A percentile compares a stretch with the other conserved stretches of the same genome.
These are phyloP conservation scores for Pascua guehoae DNA, from an alignment of 1,284 basidiomycete genomes.

Conservation along the genomic window DNA sequence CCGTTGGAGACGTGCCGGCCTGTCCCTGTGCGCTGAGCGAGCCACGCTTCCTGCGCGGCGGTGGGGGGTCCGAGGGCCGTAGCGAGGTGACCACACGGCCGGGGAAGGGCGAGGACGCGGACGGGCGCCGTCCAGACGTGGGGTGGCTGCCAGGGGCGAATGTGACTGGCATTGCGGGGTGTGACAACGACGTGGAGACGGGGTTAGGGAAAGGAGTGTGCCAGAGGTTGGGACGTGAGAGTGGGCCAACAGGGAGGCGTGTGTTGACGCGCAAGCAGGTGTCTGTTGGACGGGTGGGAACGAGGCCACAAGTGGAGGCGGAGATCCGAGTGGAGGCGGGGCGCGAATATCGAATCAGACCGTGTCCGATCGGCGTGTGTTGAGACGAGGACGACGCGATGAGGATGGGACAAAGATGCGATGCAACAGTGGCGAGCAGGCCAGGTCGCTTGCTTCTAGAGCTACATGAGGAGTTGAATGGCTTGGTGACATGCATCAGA, in stretches of 20 bases:
- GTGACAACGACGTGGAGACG: not conserved
- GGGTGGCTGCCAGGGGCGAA: slow-evolving; percentile 8
- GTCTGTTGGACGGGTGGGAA: not conserved
- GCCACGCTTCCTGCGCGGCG: slow-evolving; percentile 1
- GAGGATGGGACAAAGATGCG: too few relatives aligned
- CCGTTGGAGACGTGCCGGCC: not conserved
- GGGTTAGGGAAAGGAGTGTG: not conserved
- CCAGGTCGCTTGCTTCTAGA: too few relatives aligned
- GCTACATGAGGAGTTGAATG: too few relatives aligned
- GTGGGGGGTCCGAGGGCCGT: slow-evolving; percentile 7
- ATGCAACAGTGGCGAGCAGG: too few relatives aligned
- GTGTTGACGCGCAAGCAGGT: not conserved
- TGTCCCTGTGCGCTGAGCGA: not conserved
- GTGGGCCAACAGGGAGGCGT: not conserved
- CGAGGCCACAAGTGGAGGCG: too few relatives aligned
- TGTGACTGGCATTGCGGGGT: slow-evolving; percentile 15
- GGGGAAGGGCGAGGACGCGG: slow-evolving; percentile 14
- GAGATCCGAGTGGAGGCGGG: too few relatives aligned
- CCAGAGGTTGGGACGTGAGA: not conserved
- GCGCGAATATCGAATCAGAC: too few relatives aligned
- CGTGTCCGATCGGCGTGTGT: too few relatives aligned
- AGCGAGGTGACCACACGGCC: slow-evolving; percentile 12
- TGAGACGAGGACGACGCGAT: too few relatives aligned
- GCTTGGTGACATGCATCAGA: too few relatives aligned
- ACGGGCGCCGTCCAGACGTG: slow-evolving; percentile 5